Conservation (phyloP, 257 asterid species). For the Solanum pinnatisectum region DNA sequence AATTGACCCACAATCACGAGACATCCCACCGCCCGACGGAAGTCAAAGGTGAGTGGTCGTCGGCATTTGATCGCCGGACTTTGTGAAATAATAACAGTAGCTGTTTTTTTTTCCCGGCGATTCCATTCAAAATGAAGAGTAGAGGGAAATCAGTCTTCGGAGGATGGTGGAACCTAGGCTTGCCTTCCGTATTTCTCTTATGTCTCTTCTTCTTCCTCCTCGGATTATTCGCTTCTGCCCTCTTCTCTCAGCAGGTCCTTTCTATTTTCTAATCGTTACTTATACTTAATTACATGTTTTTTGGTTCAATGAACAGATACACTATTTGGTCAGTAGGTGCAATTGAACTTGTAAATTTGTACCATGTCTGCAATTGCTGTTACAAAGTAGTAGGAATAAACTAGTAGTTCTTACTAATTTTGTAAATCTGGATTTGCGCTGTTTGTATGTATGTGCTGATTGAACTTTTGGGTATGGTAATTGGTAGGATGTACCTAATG, state of each 20-base stretch:
- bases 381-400: neutral
- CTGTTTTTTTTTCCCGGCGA: neutral
- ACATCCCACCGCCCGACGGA: neutral
- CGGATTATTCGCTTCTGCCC: constrained; percentile 5
- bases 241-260: constrained; percentile 5
- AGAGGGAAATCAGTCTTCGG: neutral
- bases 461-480: neutral
- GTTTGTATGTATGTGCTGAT: neutral
- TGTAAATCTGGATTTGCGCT: neutral
- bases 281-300: neutral
- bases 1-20: neutral
- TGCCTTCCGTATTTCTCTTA: constrained; percentile 3
- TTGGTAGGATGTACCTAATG: constrained; percentile 3
- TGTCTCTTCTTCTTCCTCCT: constrained; percentile 16
- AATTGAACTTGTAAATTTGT: neutral
- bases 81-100: neutral
- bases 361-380: neutral
- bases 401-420: neutral
- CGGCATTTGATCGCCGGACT: neutral
- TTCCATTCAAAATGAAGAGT: neutral
- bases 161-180: constrained; percentile 4
- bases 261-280: neutral
- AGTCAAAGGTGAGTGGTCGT: neutral
- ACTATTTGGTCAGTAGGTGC: neutral
- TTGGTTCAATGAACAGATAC: neutral